These are phyloP conservation scores for Penicillium capsulatum DNA, from an alignment of 2,329 filamentous ascomycete species.

Conservation along the genomic window DNA sequence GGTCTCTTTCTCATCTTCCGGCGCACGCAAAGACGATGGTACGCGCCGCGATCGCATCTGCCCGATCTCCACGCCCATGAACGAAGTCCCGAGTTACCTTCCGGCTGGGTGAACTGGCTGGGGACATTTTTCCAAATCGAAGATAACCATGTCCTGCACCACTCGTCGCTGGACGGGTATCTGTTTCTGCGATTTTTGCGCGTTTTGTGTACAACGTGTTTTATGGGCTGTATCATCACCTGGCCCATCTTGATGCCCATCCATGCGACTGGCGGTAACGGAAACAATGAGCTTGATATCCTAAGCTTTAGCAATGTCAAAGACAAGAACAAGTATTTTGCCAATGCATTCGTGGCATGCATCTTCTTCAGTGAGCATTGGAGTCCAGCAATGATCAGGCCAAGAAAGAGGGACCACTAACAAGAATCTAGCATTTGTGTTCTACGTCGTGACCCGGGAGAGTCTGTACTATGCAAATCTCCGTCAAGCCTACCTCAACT, in stretches of 20 bases:
- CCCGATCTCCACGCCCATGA: slow-evolving; percentile 44
- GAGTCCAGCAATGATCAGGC: neutral
- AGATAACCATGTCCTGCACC: slow-evolving; percentile 79
- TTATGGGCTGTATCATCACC: slow-evolving; percentile 76
- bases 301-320: slow-evolving; percentile 75
- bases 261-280: slow-evolving; percentile 74
- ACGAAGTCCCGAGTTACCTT: slow-evolving; percentile 46
- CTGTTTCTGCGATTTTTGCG: slow-evolving; percentile 86
- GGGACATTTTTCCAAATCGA: slow-evolving; percentile 51
- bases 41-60: slow-evolving; percentile 43
- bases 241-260: slow-evolving; percentile 87
- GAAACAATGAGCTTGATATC: slow-evolving; percentile 64
- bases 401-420: slow-evolving; percentile 6
- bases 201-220: slow-evolving; percentile 69
- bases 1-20: slow-evolving; percentile 46
- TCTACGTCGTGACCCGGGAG: slow-evolving; percentile 82
- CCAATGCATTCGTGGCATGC: slow-evolving; percentile 71
- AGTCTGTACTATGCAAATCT: slow-evolving; percentile 87
- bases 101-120: slow-evolving; percentile 54
- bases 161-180: slow-evolving; percentile 87
- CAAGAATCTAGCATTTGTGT: slow-evolving; percentile 59
- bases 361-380: slow-evolving; percentile 61
- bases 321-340: slow-evolving; percentile 65
- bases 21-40: slow-evolving; percentile 44
- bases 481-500: slow-evolving; percentile 84